Conservation (phyloP, 108 stramenopile species). For the Discostella stelligeroides region DNA sequence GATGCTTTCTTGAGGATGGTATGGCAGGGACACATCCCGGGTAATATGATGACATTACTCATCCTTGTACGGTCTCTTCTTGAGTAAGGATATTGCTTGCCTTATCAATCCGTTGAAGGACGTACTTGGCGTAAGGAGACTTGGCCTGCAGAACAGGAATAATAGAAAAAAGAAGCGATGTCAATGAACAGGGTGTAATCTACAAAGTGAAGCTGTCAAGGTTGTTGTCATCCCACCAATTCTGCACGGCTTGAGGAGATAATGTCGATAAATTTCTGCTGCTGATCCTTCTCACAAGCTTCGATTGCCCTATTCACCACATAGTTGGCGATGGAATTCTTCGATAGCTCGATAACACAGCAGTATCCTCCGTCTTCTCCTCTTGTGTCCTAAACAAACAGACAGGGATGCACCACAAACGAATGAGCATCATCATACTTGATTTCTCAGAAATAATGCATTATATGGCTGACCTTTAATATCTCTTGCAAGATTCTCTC, state of each 20-base stretch:
- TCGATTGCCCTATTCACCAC: slow-evolving; percentile 72
- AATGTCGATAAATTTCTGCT: slow-evolving; percentile 19
- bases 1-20: too few relatives aligned
- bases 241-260: slow-evolving; percentile 26
- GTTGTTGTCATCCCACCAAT: slow-evolving; percentile 19
- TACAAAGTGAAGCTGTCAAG: neutral
- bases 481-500: slow-evolving; percentile 64
- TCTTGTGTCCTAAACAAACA: slow-evolving; percentile 42
- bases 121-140: slow-evolving; percentile 83
- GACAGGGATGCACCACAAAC: too few relatives aligned
- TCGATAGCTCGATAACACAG: slow-evolving; percentile 85
- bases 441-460: too few relatives aligned
- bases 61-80: neutral
- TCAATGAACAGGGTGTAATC: too few relatives aligned
- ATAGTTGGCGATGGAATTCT: slow-evolving; percentile 96
- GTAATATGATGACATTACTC: too few relatives aligned
- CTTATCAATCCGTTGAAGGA: slow-evolving; percentile 54
- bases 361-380: slow-evolving; percentile 45
- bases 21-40: too few relatives aligned
- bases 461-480: slow-evolving; percentile 62
- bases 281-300: slow-evolving; percentile 18
- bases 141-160: slow-evolving; percentile 53
- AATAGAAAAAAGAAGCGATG: neutral
- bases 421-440: neutral
- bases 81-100: neutral